These are phyloP conservation scores for Podila clonocystis DNA, from an alignment of 192 early-diverging fungal genomes.

Conservation along the genomic window DNA sequence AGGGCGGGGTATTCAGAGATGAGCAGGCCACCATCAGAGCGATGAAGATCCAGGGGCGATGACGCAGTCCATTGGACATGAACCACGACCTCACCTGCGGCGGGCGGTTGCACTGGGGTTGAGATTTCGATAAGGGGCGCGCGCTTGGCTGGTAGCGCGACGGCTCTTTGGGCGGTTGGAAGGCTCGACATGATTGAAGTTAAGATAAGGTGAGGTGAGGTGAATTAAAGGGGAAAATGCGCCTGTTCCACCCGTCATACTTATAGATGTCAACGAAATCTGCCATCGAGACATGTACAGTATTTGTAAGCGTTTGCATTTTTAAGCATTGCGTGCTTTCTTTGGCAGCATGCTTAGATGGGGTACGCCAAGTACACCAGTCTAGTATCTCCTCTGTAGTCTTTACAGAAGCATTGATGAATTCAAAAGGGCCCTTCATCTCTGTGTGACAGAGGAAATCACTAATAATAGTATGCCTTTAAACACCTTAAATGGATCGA, in stretches of 20 bases:
- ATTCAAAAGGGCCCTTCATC: too few species aligned
- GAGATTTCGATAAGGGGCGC: constrained; percentile 13
- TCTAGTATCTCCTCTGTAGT: too few species aligned
- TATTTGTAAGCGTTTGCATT: constrained; percentile 2
- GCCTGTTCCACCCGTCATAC: neutral
- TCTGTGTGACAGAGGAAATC: too few species aligned
- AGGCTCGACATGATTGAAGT: constrained; percentile 10
- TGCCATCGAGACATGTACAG: too few species aligned
- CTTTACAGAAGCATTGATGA: too few species aligned
- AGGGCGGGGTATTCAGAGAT: constrained; percentile 4
- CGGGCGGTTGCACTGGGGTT: constrained; percentile 11
- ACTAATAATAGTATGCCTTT: too few species aligned
- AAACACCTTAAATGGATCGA: too few species aligned
- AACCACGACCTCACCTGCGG: constrained; percentile 14
- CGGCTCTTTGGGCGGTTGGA: constrained; percentile 13
- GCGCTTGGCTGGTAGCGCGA: constrained; percentile 21
- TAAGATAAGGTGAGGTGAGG: neutral
- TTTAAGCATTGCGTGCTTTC: constrained; percentile 16
- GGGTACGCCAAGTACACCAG: too few species aligned
- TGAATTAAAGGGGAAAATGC: neutral
- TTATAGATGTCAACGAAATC: neutral
- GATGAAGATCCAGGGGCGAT: constrained; percentile 18
- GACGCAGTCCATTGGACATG: constrained; percentile 18
- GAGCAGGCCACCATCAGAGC: constrained; percentile 18
- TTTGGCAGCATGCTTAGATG: too few species aligned